These are phyloP conservation scores for Paralagenidium karlingii DNA, from an alignment of 352 stramenopile genomes.

Conservation along the genomic window DNA sequence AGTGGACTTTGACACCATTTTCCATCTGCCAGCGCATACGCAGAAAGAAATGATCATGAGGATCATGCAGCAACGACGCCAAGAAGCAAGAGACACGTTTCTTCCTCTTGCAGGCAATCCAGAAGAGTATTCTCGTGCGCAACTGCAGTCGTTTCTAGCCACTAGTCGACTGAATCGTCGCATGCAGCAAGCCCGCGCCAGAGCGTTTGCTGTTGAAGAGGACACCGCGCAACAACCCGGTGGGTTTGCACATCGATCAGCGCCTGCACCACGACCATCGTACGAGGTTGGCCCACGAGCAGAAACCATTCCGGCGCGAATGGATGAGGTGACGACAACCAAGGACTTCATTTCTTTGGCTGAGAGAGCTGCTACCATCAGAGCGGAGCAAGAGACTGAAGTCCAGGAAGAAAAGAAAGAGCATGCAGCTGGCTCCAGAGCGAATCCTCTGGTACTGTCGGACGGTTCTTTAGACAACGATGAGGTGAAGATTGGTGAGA, in stretches of 20 bases:
- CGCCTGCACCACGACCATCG: constrained; percentile 14
- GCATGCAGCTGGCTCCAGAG: constrained; percentile 8
- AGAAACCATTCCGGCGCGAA: neutral
- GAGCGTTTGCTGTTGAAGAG: no score
- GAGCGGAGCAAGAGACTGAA: constrained; percentile 39
- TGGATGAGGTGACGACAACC: no score
- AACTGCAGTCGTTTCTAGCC: constrained; percentile 93
- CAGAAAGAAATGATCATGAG: constrained; percentile 89
- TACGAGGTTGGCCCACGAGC: constrained; percentile 21
- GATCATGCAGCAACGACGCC: constrained; percentile 78
- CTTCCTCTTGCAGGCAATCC: constrained; percentile 92
- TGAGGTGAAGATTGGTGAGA: no score
- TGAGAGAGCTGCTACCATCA: no score
- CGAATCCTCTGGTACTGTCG: neutral
- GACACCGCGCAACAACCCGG: no score
- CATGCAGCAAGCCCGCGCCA: constrained; percentile 14
- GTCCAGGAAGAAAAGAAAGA: constrained; percentile 32
- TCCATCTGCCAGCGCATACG: constrained; percentile 73
- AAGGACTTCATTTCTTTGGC: no score
- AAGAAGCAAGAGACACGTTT: constrained; percentile 90
- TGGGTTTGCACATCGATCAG: no score
- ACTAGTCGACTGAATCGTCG: constrained; percentile 83
- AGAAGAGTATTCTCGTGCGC: constrained; percentile 89
- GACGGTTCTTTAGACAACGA: constrained; percentile 1
- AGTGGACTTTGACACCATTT: constrained; percentile 81